Conservation (phyloP, 2,329 filamentous ascomycete species). For the Botrytis porri region DNA sequence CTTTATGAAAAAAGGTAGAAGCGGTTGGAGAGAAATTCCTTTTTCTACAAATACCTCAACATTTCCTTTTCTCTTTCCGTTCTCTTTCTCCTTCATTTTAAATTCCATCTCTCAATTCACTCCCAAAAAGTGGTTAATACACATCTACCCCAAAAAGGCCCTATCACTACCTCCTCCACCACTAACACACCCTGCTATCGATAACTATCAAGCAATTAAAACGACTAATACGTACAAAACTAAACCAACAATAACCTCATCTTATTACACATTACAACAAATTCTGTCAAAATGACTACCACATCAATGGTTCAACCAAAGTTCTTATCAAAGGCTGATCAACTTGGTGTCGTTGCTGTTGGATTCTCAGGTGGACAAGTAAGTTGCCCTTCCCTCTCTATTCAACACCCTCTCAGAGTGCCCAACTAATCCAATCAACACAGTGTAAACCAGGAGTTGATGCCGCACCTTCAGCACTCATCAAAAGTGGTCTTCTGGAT, state of each 20-base stretch:
- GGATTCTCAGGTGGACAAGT: constrained; percentile 97
- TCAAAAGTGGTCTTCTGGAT: constrained; percentile 79
- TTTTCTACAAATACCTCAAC: constrained; percentile 5
- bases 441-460: constrained; percentile 91
- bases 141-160: background rate
- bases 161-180: background rate
- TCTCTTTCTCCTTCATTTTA: background rate
- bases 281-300: constrained; percentile 34
- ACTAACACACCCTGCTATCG: constrained; percentile 15
- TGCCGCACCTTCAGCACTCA: constrained; percentile 82
- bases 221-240: background rate
- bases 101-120: background rate
- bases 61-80: background rate
- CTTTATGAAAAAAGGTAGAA: constrained; percentile 14
- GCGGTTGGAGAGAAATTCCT: background rate
- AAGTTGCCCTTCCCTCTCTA: constrained; percentile 37
- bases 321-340: constrained; percentile 75
- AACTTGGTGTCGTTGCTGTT: constrained; percentile 89
- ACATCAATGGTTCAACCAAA: constrained; percentile 46
- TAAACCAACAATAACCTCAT: constrained; percentile 3
- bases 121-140: background rate
- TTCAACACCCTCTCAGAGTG: constrained; percentile 20
- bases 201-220: background rate
- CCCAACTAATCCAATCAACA: constrained; percentile 20
- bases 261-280: background rate